Evolutionary conservation across 768 basidiomycete species (phyloP).

Genomic region (Boletellus emodensis): DNA sequence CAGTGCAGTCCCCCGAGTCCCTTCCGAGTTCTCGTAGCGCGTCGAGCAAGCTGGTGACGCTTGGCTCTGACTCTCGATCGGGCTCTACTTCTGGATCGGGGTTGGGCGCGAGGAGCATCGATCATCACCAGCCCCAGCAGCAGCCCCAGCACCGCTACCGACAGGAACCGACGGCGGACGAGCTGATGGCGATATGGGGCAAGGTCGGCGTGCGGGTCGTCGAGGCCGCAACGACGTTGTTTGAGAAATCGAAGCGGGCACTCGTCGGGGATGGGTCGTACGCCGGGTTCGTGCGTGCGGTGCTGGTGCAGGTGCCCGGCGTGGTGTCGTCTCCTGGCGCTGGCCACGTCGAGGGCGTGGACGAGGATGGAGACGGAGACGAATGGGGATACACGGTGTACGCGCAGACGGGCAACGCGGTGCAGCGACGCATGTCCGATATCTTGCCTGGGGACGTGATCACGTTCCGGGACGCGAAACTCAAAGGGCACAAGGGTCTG

Average conservation of each 20-base stretch:
- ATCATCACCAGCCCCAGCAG: slow-evolving; percentile 24
- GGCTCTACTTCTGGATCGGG: not conserved
- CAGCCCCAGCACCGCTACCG: slow-evolving; percentile 13
- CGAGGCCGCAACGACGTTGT: slow-evolving; percentile 62
- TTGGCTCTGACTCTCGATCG: slow-evolving; percentile 1
- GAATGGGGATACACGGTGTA: slow-evolving; percentile 76
- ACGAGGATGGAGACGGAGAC: slow-evolving; percentile 22
- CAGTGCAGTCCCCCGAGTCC: not conserved
- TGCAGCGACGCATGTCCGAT: slow-evolving; percentile 72
- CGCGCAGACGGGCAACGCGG: slow-evolving; percentile 58
- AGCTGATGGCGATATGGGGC: slow-evolving; percentile 66
- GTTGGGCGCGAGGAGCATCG: slow-evolving; percentile 14
- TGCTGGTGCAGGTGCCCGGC: slow-evolving; percentile 62
- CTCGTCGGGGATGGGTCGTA: slow-evolving; percentile 85
- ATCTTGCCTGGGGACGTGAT: slow-evolving; percentile 86
- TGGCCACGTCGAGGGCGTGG: not conserved
- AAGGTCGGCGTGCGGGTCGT: slow-evolving; percentile 73
- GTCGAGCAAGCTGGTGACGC: slow-evolving; percentile 4
- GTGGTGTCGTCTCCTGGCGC: slow-evolving; percentile 34
- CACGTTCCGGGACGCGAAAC: slow-evolving; percentile 66
- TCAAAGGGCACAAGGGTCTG: slow-evolving; percentile 79
- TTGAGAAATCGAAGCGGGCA: slow-evolving; percentile 71
- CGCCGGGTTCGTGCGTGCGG: slow-evolving; percentile 69
- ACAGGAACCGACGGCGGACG: slow-evolving; percentile 46
- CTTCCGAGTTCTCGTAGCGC: slow-evolving; percentile 5